Evolutionary conservation across 108 stramenopile species (phyloP).

Genomic region (Tribonema minus): DNA sequence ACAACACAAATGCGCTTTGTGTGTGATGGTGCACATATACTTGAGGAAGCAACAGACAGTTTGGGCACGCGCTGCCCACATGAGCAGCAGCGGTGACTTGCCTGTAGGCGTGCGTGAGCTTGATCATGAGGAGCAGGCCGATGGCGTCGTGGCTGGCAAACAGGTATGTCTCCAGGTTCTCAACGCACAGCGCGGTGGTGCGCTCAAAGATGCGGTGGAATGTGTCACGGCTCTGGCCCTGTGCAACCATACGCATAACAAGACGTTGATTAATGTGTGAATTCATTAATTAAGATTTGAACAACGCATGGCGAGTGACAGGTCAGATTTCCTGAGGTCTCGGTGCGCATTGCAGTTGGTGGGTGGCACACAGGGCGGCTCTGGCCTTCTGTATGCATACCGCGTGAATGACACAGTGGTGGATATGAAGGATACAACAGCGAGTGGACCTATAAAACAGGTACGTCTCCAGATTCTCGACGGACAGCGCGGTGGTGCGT

Average conservation of each 20-base stretch:
- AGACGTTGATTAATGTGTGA: neutral
- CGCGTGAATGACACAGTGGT: too few species aligned
- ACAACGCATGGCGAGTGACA: too few species aligned
- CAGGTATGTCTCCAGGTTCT: slow-evolving; percentile 92
- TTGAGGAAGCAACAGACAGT: too few species aligned
- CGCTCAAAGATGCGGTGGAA: slow-evolving; percentile 77
- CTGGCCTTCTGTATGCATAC: too few species aligned
- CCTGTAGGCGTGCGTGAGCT: slow-evolving; percentile 81
- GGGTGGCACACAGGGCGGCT: neutral
- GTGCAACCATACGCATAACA: neutral
- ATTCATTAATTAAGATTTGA: neutral
- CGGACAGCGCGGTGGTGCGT: slow-evolving; percentile 70
- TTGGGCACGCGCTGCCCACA: too few species aligned
- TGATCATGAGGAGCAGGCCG: slow-evolving; percentile 92
- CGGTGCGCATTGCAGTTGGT: too few species aligned
- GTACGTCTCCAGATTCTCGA: slow-evolving; percentile 94
- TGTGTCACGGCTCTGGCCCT: slow-evolving; percentile 59
- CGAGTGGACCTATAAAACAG: too few species aligned
- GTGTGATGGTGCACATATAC: too few species aligned
- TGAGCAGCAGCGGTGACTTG: too few species aligned
- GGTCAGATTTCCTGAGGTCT: too few species aligned
- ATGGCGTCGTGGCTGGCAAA: slow-evolving; percentile 88
- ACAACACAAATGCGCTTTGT: too few species aligned
- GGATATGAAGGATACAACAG: too few species aligned
- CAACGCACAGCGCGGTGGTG: slow-evolving; percentile 78